Conservation (phyloP, 1,284 basidiomycete genomes). For the Marasmius fiardii region DNA sequence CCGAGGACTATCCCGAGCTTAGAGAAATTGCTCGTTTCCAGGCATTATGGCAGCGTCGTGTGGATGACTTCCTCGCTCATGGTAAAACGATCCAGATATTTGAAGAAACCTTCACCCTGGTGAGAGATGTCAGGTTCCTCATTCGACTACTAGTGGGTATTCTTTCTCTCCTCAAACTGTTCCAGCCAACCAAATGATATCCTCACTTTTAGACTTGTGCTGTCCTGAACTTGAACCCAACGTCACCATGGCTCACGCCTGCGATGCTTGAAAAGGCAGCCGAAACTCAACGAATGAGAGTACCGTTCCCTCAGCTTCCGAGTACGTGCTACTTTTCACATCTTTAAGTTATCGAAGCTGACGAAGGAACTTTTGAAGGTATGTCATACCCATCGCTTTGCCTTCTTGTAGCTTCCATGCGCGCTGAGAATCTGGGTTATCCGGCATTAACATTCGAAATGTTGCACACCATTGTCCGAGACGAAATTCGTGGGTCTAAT, state of each 20-base stretch:
- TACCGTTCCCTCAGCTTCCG: conserved; percentile 44
- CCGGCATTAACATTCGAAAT: conserved; percentile 75
- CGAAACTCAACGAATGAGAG: conserved; percentile 50
- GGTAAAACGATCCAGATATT: conserved; percentile 39
- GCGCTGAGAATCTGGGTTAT: conserved; percentile 63
- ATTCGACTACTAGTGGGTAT: conserved; percentile 62
- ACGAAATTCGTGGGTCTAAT: conserved; percentile 62
- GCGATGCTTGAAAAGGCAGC: conserved; percentile 38
- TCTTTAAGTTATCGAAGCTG: conserved; percentile 6
- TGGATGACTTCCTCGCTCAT: conserved; percentile 56
- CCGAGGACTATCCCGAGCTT: conserved; percentile 17
- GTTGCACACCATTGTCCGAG: conserved; percentile 65
- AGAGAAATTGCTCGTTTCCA: conserved; percentile 37
- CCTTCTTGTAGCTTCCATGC: conserved; percentile 67
- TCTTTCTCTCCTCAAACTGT: conserved; percentile 18
- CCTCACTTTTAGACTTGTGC: conserved; percentile 40
- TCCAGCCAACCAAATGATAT: conserved; percentile 2
- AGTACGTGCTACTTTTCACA: conserved; percentile 35
- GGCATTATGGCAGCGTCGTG: conserved; percentile 52
- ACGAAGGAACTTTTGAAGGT: conserved; percentile 35
- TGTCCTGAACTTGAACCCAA: conserved; percentile 43
- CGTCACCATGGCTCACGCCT: conserved; percentile 49
- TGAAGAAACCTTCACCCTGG: conserved; percentile 61
- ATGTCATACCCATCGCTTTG: conserved; percentile 72
- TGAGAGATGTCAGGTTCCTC: conserved; percentile 65